Percentiles rank a stretch among this genome's conserved stretches.
These are phyloP conservation scores for Exsudoporus frostii DNA, from an alignment of 768 basidiomycete genomes.

Conservation along the genomic window DNA sequence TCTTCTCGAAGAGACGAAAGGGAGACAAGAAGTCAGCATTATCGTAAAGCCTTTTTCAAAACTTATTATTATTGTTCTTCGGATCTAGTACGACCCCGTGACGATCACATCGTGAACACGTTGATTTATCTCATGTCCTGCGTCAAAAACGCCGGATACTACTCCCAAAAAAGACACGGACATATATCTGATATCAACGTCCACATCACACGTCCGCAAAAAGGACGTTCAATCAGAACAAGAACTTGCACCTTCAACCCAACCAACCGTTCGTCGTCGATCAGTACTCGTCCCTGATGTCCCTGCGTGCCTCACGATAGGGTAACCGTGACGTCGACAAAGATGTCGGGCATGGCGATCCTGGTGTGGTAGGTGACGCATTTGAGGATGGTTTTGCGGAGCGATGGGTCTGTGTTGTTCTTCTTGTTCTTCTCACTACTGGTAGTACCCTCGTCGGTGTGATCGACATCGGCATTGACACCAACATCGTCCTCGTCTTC, in stretches of 20 bases:
- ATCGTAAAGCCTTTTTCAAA: not conserved
- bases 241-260: slow-evolving; percentile 38
- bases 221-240: no score
- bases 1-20: not conserved
- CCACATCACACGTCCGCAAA: not conserved
- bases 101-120: slow-evolving; percentile 32
- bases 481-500: no score
- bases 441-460: no score
- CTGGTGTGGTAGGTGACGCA: slow-evolving; percentile 10
- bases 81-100: no score
- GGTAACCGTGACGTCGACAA: slow-evolving; percentile 28
- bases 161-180: no score
- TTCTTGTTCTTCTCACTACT: no score
- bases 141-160: slow-evolving; percentile 27
- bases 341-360: slow-evolving; percentile 18
- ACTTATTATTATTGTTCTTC: not conserved
- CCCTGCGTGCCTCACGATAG: slow-evolving; percentile 28
- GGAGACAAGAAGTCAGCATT: not conserved
- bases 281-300: slow-evolving; percentile 33
- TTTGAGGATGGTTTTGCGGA: not conserved
- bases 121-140: slow-evolving; percentile 34
- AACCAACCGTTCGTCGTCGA: slow-evolving; percentile 41
- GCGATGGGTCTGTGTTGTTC: not conserved
- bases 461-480: no score
- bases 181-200: no score